A percentile compares a stretch with the other conserved stretches of the same genome.
Evolutionary conservation across 2,329 filamentous ascomycete species (phyloP).

Genomic region (Colletotrichum truncatum): DNA sequence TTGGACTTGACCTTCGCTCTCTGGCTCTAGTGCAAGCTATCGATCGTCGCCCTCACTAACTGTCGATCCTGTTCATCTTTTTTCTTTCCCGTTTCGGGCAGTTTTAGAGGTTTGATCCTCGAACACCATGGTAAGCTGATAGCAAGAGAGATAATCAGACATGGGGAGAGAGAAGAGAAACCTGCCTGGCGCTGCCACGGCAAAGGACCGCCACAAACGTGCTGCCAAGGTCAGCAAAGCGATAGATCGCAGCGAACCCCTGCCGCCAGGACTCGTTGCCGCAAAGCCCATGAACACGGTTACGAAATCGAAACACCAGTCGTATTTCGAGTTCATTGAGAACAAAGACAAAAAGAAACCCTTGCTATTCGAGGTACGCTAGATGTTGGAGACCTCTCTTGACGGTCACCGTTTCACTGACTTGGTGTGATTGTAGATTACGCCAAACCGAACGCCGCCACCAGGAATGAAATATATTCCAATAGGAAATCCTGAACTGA

Average conservation of each 20-base stretch:
- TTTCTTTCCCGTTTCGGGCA: neutral
- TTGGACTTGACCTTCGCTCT: conserved; percentile 13
- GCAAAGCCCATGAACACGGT: conserved; percentile 40
- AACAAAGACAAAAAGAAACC: conserved; percentile 73
- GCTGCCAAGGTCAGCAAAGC: conserved; percentile 15
- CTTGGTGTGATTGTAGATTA: conserved; percentile 55
- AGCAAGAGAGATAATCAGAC: conserved; percentile 2
- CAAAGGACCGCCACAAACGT: conserved; percentile 30
- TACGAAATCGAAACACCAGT: conserved; percentile 64
- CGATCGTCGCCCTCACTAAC: conserved; percentile 16
- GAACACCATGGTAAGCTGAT: conserved; percentile 30
- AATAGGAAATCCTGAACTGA: conserved; percentile 69
- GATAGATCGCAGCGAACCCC: conserved; percentile 41
- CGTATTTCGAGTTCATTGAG: conserved; percentile 71
- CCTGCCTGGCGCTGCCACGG: conserved; percentile 23
- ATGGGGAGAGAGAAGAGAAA: conserved; percentile 33
- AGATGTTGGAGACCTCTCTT: neutral
- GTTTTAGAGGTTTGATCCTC: neutral
- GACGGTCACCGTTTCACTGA: conserved; percentile 5
- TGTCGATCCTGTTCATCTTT: conserved; percentile 1
- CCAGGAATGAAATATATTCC: conserved; percentile 72
- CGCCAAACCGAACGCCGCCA: conserved; percentile 59
- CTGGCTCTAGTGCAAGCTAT: neutral
- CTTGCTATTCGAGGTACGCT: conserved; percentile 67
- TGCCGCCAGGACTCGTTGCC: conserved; percentile 46